Conservation (phyloP, 225 moss, liverwort and hornwort species). For the Sphagnum contortum region DNA sequence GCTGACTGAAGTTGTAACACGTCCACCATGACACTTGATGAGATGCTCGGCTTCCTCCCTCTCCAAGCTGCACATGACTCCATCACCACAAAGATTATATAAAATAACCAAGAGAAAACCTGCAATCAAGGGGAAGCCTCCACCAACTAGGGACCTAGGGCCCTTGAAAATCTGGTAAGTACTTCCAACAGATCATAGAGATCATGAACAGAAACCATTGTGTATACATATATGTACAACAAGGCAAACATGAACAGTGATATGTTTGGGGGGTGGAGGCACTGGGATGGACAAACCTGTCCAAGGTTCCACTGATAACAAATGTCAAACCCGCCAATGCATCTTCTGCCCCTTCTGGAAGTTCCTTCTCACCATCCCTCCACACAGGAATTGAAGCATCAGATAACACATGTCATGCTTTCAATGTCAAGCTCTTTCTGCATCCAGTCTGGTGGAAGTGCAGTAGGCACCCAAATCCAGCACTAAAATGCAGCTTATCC, state of each 20-base stretch:
- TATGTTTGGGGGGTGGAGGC: background rate
- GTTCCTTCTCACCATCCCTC: conserved; percentile 50
- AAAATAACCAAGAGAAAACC: background rate
- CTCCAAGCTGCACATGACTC: conserved; percentile 60
- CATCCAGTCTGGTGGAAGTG: background rate
- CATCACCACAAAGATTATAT: too few relatives aligned
- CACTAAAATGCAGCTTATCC: background rate
- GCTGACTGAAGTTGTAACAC: conserved; percentile 85
- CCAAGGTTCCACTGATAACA: conserved; percentile 92
- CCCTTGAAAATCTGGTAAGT: background rate
- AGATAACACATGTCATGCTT: background rate
- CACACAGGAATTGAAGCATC: background rate
- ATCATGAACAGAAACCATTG: too few relatives aligned
- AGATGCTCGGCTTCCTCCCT: conserved; percentile 92
- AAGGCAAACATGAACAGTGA: background rate
- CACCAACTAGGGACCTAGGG: background rate
- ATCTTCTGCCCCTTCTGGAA: conserved; percentile 84
- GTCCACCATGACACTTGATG: conserved; percentile 87
- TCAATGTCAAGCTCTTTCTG: too few relatives aligned
- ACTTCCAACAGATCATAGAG: too few relatives aligned
- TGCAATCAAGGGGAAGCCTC: background rate
- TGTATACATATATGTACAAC: background rate
- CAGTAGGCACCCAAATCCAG: background rate
- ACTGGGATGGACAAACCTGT: conserved; percentile 41
- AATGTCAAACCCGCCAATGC: conserved; percentile 69